Evolutionary conservation across 257 asterid species (phyloP).

Genomic region (Lantana camara): DNA sequence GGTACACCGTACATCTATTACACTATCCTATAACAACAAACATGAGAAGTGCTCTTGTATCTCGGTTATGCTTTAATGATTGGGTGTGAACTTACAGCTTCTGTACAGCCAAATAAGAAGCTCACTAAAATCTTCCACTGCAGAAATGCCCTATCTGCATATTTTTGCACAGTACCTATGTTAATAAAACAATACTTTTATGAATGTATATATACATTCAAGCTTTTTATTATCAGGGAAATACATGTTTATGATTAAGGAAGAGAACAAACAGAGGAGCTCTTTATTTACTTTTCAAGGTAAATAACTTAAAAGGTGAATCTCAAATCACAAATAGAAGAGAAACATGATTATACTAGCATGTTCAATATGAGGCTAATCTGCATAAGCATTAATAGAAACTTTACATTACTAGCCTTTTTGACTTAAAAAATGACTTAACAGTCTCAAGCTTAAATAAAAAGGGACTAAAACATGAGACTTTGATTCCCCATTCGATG

Average conservation of each 20-base stretch:
- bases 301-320: no score
- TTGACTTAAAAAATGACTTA: not conserved
- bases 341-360: conserved; percentile 5
- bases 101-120: conserved; percentile 81
- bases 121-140: conserved; percentile 85
- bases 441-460: conserved; percentile 1
- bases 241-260: conserved; percentile 1
- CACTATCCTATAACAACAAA: conserved; percentile 16
- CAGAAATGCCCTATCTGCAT: conserved; percentile 92
- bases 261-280: conserved; percentile 7
- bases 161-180: conserved; percentile 22
- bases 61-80: no score
- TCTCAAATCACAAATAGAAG: no score
- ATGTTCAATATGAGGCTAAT: not conserved
- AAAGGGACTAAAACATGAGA: conserved; percentile 9
- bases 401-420: conserved; percentile 1
- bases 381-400: not conserved
- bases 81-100: conserved; percentile 71
- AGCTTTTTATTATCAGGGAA: conserved; percentile 6
- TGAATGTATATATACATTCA: conserved; percentile 8
- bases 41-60: not conserved
- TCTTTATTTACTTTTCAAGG: no score
- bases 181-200: conserved; percentile 14
- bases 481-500: not conserved
- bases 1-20: not conserved